Evolutionary conservation across 2,329 filamentous ascomycete genomes (phyloP).

Genomic region (Fusarium coicis): DNA sequence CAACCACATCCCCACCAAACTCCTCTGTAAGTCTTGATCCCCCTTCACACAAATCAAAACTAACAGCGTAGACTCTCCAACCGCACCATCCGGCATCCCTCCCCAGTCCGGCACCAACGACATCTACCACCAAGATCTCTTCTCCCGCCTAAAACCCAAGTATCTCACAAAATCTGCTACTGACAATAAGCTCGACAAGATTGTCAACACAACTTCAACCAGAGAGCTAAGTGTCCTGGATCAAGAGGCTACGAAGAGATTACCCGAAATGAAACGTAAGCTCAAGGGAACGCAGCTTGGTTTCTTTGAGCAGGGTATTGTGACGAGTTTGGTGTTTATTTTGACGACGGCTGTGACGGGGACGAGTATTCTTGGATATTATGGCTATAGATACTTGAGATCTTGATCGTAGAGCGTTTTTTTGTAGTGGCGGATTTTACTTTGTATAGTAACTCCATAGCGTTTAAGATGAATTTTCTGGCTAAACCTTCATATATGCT

Average conservation of each 20-base stretch:
- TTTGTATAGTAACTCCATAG: not conserved
- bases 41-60: accelerated
- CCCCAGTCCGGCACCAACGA: not conserved
- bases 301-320: constrained; percentile 32
- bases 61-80: constrained; percentile 3
- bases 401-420: not conserved
- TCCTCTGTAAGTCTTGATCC: not conserved
- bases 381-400: constrained; percentile 11
- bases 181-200: not conserved
- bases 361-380: constrained; percentile 21
- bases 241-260: constrained; percentile 1
- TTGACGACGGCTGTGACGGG: constrained; percentile 19
- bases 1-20: constrained; percentile 13
- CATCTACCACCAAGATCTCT: constrained; percentile 9
- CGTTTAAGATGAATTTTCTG: not conserved
- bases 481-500: not conserved
- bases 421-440: not conserved
- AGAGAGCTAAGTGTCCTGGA: not conserved
- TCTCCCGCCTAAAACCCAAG: constrained; percentile 18
- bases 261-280: constrained; percentile 14
- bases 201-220: not conserved
- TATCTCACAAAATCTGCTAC: constrained; percentile 1
- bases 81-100: constrained; percentile 1
- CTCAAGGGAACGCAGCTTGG: constrained; percentile 20
- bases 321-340: constrained; percentile 17